A percentile compares a stretch with the other conserved stretches of the same genome.
Evolutionary conservation across 148 eudicot genomes (phyloP).

Genomic region (Persicaria maculosa): DNA sequence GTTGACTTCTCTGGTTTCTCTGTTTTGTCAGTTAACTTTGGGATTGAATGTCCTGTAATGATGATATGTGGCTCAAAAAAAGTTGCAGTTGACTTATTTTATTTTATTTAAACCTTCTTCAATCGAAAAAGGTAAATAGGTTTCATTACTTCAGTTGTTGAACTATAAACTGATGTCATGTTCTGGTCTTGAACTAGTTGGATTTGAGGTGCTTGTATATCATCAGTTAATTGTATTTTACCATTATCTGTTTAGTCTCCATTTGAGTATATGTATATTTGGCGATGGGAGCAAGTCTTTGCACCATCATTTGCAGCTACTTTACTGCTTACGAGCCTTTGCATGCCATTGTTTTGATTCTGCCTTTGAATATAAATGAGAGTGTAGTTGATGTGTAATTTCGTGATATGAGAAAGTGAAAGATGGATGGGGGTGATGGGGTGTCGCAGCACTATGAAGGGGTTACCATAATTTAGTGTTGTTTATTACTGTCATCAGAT

Average conservation of each 20-base stretch:
- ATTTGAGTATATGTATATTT: too few relatives aligned
- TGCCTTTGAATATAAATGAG: too few relatives aligned
- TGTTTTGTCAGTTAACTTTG: background rate
- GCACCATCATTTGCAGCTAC: too few relatives aligned
- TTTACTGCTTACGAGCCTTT: too few relatives aligned
- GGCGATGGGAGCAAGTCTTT: too few relatives aligned
- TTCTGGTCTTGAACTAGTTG: background rate
- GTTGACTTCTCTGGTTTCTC: background rate
- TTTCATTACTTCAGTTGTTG: background rate
- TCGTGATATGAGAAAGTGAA: too few relatives aligned
- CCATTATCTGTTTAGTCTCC: too few relatives aligned
- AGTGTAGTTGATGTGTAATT: too few relatives aligned
- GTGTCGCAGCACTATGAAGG: background rate
- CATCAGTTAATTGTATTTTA: too few relatives aligned
- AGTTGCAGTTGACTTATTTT: background rate
- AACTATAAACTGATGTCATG: background rate
- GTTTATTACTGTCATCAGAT: background rate
- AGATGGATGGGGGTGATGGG: background rate
- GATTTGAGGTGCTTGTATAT: too few relatives aligned
- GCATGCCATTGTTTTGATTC: too few relatives aligned
- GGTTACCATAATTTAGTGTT: background rate
- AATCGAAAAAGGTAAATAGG: background rate
- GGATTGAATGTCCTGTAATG: background rate
- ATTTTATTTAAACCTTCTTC: background rate
- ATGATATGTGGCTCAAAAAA: background rate